Evolutionary conservation across 176 grass and related monocot genomes (phyloP), one percentile per base, ranked within the genome.

Genomic region (Echinochloa phyllopogon): DNA sequence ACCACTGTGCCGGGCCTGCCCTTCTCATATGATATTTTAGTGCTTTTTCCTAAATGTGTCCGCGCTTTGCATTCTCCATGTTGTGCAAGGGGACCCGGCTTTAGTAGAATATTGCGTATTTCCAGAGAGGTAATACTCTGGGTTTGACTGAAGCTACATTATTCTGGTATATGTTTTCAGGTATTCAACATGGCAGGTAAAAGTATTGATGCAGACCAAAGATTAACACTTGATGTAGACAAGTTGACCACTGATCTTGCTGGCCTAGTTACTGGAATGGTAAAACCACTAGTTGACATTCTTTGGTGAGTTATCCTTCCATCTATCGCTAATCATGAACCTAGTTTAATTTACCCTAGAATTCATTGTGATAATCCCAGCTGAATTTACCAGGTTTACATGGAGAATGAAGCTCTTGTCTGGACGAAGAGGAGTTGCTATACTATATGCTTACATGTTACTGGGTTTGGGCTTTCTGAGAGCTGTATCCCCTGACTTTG

Each of bases 401-500:
- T 98, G 93, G 96, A 95, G 96, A 75, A 98, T 98, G 96, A 95
- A 98, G 80, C 91, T 95, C 69, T 92, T 98, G 78, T 94, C 93
- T 8, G 96, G 96, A 81, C 91, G 85, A 82, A 95, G 93, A 92
- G 96, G 96, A 87, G 84, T 98, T 86, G 88, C 88, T 65, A 98
- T 98, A 87, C 78, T 98, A 80, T 98, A 98, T 85, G 77, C 96
- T 50, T 98, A 98, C 81, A 98, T 98, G 96, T 76, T 98, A 33
- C 83, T 98, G 40, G 96, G 96, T 79, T 91, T 98, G 83, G 96
- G 96, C 36, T 98, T 98, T 83, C 73, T 98, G 69, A 96, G 96
- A 89, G 91, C 86, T 81, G 84, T 95, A 58, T 88, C 96, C 29
- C 96, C 96, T 56, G 91, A 98, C 78, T 98, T 98, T 37, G 96